Conservation (phyloP, 192 early-diverging fungal genomes). For the Gaertneriomyces semiglobifer region DNA sequence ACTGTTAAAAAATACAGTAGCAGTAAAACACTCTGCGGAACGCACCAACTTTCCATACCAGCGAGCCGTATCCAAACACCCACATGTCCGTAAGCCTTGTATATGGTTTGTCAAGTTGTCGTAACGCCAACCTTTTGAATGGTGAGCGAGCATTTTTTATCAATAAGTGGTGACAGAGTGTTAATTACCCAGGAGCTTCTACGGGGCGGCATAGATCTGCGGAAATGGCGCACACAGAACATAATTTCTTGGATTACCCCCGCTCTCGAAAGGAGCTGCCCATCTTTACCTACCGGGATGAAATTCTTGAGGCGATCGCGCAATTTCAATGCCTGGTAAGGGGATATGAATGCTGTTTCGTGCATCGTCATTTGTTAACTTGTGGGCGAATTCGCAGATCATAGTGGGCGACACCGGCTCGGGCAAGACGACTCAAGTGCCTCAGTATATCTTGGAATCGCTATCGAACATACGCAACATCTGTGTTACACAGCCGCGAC, state of each 20-base stretch:
- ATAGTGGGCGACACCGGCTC: slow-evolving; percentile 33
- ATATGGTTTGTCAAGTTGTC: no score
- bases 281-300: slow-evolving; percentile 56
- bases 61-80: slow-evolving; percentile 69
- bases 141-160: no score
- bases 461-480: slow-evolving; percentile 34
- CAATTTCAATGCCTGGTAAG: slow-evolving; percentile 46
- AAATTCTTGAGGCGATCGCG: slow-evolving; percentile 38
- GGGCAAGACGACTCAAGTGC: slow-evolving; percentile 86
- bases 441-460: slow-evolving; percentile 69
- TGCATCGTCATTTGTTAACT: no score
- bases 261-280: slow-evolving; percentile 36
- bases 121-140: no score
- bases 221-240: no score
- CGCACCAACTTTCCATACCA: slow-evolving; percentile 61
- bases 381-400: no score
- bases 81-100: slow-evolving; percentile 36
- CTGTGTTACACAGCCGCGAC: slow-evolving; percentile 77
- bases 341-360: no score
- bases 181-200: no score
- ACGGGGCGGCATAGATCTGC: no score
- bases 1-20: neutral
- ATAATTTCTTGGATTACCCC: neutral
- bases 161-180: no score
- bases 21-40: neutral